Evolutionary conservation across 2,329 filamentous ascomycete genomes (phyloP).

Genomic region (Aspergillus vadensis): DNA sequence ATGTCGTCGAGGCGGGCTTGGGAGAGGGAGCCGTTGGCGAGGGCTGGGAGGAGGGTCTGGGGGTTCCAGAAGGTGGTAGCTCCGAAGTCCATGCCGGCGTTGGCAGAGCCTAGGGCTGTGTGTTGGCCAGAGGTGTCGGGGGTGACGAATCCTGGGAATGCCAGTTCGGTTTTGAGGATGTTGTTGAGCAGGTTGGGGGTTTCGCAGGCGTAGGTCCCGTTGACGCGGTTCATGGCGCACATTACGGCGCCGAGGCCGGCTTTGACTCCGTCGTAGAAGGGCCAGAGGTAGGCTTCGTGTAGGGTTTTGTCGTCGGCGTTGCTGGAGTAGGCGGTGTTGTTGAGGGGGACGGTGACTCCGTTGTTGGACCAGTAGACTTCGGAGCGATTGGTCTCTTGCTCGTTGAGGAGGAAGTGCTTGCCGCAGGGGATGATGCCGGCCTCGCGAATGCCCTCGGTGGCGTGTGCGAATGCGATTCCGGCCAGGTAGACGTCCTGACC

Average conservation of each 20-base stretch:
- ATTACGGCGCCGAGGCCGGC: slow-evolving; percentile 17
- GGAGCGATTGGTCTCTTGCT: slow-evolving; percentile 10
- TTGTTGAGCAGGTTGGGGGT: slow-evolving; percentile 13
- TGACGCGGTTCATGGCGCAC: slow-evolving; percentile 17
- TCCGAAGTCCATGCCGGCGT: slow-evolving; percentile 2
- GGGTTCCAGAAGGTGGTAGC: slow-evolving; percentile 1
- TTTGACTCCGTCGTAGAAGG: slow-evolving; percentile 16
- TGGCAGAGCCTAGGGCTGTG: background rate
- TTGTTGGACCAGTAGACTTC: background rate
- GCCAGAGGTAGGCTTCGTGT: slow-evolving; percentile 17
- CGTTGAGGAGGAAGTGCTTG: slow-evolving; percentile 10
- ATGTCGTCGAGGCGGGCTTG: slow-evolving; percentile 50
- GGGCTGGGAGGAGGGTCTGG: background rate
- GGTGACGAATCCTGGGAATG: slow-evolving; percentile 16
- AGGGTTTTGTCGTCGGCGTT: slow-evolving; percentile 16
- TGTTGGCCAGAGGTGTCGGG: slow-evolving; percentile 13
- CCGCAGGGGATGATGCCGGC: too few relatives aligned
- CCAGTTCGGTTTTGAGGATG: slow-evolving; percentile 15
- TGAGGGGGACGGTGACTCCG: background rate
- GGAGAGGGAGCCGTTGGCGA: slow-evolving; percentile 43
- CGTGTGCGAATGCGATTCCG: too few relatives aligned
- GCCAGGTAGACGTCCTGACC: too few relatives aligned
- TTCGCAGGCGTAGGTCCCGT: slow-evolving; percentile 9
- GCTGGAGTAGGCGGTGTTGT: slow-evolving; percentile 4
- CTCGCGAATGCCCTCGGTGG: too few relatives aligned